phyloP scores from a whole-genome alignment of 192 early-diverging fungal species.

The Rhizoclosmatium globosum region DNA sequence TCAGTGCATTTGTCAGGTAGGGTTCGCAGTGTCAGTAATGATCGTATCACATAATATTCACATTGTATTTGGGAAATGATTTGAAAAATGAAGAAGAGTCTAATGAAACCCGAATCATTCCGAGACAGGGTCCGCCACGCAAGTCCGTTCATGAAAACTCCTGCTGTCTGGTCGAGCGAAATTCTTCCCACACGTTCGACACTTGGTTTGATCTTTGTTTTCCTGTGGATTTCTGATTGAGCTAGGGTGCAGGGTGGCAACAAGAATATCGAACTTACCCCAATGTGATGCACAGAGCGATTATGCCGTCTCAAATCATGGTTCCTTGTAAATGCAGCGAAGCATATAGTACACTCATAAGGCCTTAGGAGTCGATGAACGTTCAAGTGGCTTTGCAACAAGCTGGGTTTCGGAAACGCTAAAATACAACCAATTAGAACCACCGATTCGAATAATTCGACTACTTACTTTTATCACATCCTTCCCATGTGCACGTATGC shows the following conservation, averaged over 20 bases:
- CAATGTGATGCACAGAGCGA: slow-evolving; percentile 10
- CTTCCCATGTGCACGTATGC: slow-evolving; percentile 15
- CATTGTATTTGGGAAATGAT: no score
- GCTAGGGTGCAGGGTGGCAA: no score
- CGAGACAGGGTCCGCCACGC: not conserved
- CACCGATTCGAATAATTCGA: not conserved
- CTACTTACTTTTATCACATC: slow-evolving; percentile 6
- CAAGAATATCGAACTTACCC: not conserved
- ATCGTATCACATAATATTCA: no score
- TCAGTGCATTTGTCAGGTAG: no score
- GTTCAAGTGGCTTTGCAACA: slow-evolving; percentile 20
- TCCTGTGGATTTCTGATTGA: not conserved
- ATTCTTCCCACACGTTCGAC: not conserved
- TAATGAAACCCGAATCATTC: no score
- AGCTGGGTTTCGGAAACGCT: slow-evolving; percentile 19
- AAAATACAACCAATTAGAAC: not conserved
- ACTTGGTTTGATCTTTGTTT: not conserved
- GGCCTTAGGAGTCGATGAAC: slow-evolving; percentile 1
- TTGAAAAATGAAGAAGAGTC: no score
- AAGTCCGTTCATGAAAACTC: slow-evolving; percentile 18
- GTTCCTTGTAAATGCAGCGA: slow-evolving; percentile 19
- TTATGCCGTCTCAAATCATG: slow-evolving; percentile 28
- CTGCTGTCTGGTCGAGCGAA: slow-evolving; percentile 13
- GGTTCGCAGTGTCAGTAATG: no score
- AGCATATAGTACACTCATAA: slow-evolving; percentile 17